These are phyloP conservation scores for Paecilomyces niveus DNA, from an alignment of 2,329 filamentous ascomycete species.

Conservation along the genomic window DNA sequence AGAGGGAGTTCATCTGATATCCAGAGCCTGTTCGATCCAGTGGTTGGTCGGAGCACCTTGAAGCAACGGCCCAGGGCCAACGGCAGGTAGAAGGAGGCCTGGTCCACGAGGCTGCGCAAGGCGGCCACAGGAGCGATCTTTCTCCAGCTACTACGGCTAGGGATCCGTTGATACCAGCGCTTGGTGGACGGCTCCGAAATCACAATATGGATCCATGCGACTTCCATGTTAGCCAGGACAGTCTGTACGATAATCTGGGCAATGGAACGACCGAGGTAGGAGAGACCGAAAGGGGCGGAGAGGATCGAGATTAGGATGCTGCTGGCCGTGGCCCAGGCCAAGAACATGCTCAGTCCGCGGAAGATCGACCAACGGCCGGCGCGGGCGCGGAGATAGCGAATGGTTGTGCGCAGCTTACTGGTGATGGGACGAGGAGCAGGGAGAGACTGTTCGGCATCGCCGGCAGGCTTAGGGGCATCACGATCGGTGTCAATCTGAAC, in stretches of 20 bases:
- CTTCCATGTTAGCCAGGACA: slow-evolving; percentile 59
- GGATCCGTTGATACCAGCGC: slow-evolving; percentile 63
- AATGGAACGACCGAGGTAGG: slow-evolving; percentile 40
- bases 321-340: slow-evolving; percentile 43
- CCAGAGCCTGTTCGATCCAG: slow-evolving; percentile 21
- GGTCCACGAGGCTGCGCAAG: slow-evolving; percentile 52
- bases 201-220: slow-evolving; percentile 80
- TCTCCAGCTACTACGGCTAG: slow-evolving; percentile 57
- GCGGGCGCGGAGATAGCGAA: slow-evolving; percentile 55
- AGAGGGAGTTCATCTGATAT: slow-evolving; percentile 23
- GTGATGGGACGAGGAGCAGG: slow-evolving; percentile 54
- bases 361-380: slow-evolving; percentile 61
- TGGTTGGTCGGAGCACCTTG: slow-evolving; percentile 34
- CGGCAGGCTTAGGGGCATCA: slow-evolving; percentile 21
- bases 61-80: slow-evolving; percentile 41
- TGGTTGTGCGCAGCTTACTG: slow-evolving; percentile 50
- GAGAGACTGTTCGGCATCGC: slow-evolving; percentile 36
- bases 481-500: slow-evolving; percentile 41
- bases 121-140: slow-evolving; percentile 64
- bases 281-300: slow-evolving; percentile 28
- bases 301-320: slow-evolving; percentile 41
- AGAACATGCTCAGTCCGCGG: slow-evolving; percentile 55
- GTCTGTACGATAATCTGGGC: slow-evolving; percentile 53
- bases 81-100: slow-evolving; percentile 34
- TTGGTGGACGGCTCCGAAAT: slow-evolving; percentile 62